These are phyloP conservation scores for Chaetomiaceae sp. DNA, from an alignment of 2,329 filamentous ascomycete genomes.

Conservation along the genomic window DNA sequence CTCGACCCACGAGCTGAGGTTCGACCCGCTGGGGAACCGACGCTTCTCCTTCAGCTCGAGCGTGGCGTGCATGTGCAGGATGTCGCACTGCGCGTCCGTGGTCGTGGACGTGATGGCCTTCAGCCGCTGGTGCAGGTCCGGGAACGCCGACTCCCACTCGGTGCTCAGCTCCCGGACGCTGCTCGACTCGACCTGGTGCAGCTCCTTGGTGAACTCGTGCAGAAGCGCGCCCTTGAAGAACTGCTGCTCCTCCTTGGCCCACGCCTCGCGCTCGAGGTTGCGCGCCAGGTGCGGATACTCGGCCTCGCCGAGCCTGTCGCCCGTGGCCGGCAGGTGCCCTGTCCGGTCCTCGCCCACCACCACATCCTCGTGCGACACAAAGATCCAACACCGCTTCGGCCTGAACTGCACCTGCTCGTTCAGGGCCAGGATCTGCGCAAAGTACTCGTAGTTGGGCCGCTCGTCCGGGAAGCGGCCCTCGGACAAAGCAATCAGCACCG, in stretches of 20 bases:
- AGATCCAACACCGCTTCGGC: constrained; percentile 55
- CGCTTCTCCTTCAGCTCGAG: constrained; percentile 53
- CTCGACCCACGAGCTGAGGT: constrained; percentile 54
- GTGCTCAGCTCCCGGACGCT: constrained; percentile 47
- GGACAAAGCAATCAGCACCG: constrained; percentile 55
- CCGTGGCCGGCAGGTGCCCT: constrained; percentile 37
- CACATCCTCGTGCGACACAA: constrained; percentile 48
- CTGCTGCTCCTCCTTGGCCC: constrained; percentile 37
- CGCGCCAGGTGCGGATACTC: constrained; percentile 52
- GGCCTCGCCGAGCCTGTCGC: constrained; percentile 37
- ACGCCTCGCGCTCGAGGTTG: constrained; percentile 46
- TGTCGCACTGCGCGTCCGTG: constrained; percentile 42
- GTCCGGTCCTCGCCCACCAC: constrained; percentile 42
- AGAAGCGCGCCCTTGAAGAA: constrained; percentile 46
- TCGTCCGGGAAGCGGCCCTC: constrained; percentile 52
- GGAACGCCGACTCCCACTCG: constrained; percentile 54
- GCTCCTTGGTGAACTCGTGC: constrained; percentile 52
- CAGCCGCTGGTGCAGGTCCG: constrained; percentile 48
- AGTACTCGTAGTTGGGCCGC: constrained; percentile 57
- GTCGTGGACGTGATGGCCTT: constrained; percentile 32
- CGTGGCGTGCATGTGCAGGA: constrained; percentile 57
- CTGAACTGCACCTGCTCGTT: constrained; percentile 48
- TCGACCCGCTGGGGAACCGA: constrained; percentile 53
- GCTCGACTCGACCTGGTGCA: constrained; percentile 50
- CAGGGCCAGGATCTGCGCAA: constrained; percentile 48